A percentile compares a stretch with the other conserved stretches of the same genome.
Evolutionary conservation across 2,329 filamentous ascomycete species (phyloP).

Genomic region (Ophiostoma australiae): DNA sequence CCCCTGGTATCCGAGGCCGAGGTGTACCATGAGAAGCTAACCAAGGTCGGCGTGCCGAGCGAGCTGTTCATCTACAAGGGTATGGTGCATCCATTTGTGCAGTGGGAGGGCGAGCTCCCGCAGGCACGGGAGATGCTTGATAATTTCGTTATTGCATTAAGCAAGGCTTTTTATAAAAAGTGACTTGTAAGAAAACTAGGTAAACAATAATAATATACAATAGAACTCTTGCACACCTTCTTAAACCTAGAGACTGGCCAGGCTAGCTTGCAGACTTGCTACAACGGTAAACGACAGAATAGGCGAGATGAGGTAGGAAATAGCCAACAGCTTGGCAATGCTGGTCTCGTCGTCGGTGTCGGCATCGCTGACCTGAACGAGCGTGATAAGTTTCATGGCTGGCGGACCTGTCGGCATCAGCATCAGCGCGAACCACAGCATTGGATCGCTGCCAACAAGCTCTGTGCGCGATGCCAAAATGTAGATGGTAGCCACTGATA

Average conservation of each 20-base stretch:
- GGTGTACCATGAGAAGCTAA: constrained; percentile 20
- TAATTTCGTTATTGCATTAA: constrained; percentile 2
- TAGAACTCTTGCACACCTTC: background rate
- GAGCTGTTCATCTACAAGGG: constrained; percentile 20
- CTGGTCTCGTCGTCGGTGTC: constrained; percentile 39
- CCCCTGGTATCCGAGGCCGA: constrained; percentile 21
- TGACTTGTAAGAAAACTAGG: background rate
- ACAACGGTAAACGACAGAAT: constrained; percentile 38
- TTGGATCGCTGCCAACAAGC: constrained; percentile 52
- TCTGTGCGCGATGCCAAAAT: constrained; percentile 48
- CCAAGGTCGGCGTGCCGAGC: constrained; percentile 1
- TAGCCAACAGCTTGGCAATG: constrained; percentile 42
- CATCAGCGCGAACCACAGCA: constrained; percentile 59
- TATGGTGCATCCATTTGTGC: constrained; percentile 24
- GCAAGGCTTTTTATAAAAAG: background rate
- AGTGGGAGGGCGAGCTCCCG: constrained; percentile 24
- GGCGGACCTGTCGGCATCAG: constrained; percentile 45
- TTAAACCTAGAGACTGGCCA: constrained; percentile 27
- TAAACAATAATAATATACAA: background rate
- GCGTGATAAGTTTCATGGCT: constrained; percentile 45
- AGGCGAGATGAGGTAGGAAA: constrained; percentile 38
- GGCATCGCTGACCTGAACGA: constrained; percentile 42
- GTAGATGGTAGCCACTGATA: constrained; percentile 53
- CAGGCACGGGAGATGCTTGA: constrained; percentile 17
- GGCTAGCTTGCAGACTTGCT: constrained; percentile 34